phyloP scores from a whole-genome alignment of 805 yeast genomes.

The Saturnispora gosingensis region DNA sequence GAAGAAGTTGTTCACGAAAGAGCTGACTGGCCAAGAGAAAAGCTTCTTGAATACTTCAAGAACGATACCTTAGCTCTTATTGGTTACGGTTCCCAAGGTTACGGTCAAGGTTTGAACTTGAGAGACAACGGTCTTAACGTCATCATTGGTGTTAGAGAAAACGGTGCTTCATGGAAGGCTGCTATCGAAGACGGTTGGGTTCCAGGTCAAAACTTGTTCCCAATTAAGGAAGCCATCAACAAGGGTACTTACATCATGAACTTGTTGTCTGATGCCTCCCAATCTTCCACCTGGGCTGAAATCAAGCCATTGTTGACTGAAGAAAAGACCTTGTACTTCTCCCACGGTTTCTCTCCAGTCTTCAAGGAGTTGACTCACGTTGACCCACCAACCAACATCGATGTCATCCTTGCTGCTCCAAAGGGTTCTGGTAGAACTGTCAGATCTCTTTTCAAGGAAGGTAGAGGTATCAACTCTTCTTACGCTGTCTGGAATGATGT shows the following conservation, averaged over 20 bases:
- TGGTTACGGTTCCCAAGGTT: conserved; percentile 99
- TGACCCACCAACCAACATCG: conserved; percentile 89
- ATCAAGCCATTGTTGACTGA: conserved; percentile 87
- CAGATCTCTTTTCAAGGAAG: conserved; percentile 98
- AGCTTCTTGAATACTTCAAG: conserved; percentile 92
- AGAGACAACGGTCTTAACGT: conserved; percentile 98
- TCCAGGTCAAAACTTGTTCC: conserved; percentile 96
- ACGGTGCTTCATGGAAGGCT: conserved; percentile 99
- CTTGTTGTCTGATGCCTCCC: conserved; percentile 98
- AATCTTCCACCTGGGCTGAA: conserved; percentile 92
- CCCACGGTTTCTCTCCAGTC: conserved; percentile 99
- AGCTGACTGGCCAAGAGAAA: conserved; percentile 99
- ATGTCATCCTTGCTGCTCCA: conserved; percentile 98
- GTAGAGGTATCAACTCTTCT: conserved; percentile 99
- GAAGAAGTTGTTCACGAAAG: conserved; percentile 97
- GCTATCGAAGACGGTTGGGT: conserved; percentile 99
- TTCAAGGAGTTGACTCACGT: conserved; percentile 97
- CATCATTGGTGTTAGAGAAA: conserved; percentile 95
- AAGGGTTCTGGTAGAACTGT: conserved; percentile 99
- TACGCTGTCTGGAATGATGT: conserved; percentile 99
- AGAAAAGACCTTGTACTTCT: conserved; percentile 97
- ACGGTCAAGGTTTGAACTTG: conserved; percentile 99
- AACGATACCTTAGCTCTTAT: conserved; percentile 94
- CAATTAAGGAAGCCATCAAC: conserved; percentile 84
- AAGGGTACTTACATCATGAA: conserved; percentile 95